Conservation (phyloP, 2,329 filamentous ascomycete genomes). For the Ambrosiella xylebori region DNA sequence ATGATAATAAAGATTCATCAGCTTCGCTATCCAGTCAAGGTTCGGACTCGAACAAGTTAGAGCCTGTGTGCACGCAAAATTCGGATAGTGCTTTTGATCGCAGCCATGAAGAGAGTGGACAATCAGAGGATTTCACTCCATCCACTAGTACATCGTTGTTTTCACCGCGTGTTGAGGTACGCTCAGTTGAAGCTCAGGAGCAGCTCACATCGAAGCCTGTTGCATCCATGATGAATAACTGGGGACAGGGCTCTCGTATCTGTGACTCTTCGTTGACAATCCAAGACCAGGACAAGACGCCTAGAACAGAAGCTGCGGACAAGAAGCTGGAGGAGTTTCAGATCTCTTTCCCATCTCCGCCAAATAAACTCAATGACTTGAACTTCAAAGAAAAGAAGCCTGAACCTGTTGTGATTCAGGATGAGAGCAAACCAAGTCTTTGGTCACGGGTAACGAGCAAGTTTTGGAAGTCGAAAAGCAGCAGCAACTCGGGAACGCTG, state of each 20-base stretch:
- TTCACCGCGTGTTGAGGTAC: background rate
- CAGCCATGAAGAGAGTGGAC: background rate
- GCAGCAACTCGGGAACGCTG: background rate
- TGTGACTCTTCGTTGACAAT: constrained; percentile 4
- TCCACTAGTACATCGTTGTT: background rate
- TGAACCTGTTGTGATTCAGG: constrained; percentile 4
- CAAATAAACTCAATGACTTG: background rate
- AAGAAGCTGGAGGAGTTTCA: background rate
- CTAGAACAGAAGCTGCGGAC: background rate
- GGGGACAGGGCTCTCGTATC: background rate
- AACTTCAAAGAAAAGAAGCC: background rate
- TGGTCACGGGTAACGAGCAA: constrained; percentile 10
- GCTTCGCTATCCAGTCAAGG: background rate
- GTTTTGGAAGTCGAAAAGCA: background rate
- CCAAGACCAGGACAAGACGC: constrained; percentile 2
- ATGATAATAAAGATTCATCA: background rate
- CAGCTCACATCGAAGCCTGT: background rate
- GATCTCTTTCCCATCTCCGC: background rate
- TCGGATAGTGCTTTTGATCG: background rate
- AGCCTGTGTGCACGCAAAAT: no score
- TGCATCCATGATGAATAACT: background rate
- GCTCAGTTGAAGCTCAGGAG: background rate
- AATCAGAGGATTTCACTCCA: background rate
- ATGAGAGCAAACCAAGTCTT: constrained; percentile 6
- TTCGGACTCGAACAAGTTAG: background rate